phyloP scores from a whole-genome alignment of 2,329 filamentous ascomycete species.

The Aureobasidium sp. region DNA sequence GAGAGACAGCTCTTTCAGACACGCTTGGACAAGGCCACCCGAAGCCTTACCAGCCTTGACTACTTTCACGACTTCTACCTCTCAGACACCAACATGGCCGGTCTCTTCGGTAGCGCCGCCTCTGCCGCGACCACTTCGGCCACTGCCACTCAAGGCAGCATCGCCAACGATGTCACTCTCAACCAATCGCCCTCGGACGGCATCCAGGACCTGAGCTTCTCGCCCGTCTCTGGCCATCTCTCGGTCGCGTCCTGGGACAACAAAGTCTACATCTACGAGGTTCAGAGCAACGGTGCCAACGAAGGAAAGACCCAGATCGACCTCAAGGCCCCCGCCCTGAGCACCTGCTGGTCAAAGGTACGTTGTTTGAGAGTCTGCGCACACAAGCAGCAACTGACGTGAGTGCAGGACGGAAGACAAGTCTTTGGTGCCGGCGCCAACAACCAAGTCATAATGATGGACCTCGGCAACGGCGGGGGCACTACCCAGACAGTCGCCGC shows the following conservation, averaged over 20 bases:
- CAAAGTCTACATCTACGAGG: constrained; percentile 95
- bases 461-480: constrained; percentile 55
- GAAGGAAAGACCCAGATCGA: constrained; percentile 81
- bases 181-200: constrained; percentile 76
- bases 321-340: constrained; percentile 77
- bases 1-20: neutral
- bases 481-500: constrained; percentile 63
- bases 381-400: constrained; percentile 1
- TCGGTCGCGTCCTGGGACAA: constrained; percentile 96
- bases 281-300: constrained; percentile 68
- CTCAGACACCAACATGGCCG: constrained; percentile 49
- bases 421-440: constrained; percentile 83
- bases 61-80: neutral
- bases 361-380: neutral
- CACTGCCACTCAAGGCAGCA: constrained; percentile 76
- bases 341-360: constrained; percentile 83
- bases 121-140: constrained; percentile 46
- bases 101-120: constrained; percentile 48
- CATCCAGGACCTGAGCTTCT: constrained; percentile 82
- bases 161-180: constrained; percentile 80
- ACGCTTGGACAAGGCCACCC: neutral
- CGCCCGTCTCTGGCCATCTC: constrained; percentile 68
- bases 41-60: neutral
- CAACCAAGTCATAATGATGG: constrained; percentile 83
- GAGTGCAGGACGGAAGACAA: constrained; percentile 73